A percentile compares a stretch with the other conserved stretches of the same genome.
Conservation (phyloP, 371 early-diverging fungal genomes). For the Lichtheimia corymbifera region DNA sequence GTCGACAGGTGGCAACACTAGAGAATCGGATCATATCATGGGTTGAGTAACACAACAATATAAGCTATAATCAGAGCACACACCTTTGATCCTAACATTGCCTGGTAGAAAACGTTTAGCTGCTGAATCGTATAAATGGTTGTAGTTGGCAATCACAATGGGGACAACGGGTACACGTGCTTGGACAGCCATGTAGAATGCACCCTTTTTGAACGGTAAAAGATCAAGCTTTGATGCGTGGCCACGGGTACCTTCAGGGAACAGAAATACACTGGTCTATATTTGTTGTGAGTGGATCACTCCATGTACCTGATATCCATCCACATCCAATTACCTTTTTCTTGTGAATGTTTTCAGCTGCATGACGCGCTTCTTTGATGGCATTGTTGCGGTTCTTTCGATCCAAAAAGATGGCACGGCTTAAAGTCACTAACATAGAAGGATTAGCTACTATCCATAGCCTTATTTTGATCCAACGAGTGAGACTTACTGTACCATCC, state of each 20-base stretch:
- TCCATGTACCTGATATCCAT: neutral
- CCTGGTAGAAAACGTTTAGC: slow-evolving; percentile 66
- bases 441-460: neutral
- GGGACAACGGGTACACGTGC: slow-evolving; percentile 90
- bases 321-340: slow-evolving; percentile 25
- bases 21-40: neutral
- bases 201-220: slow-evolving; percentile 92
- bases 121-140: slow-evolving; percentile 68
- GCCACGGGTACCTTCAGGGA: slow-evolving; percentile 94
- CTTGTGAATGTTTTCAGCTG: slow-evolving; percentile 72
- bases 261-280: slow-evolving; percentile 81
- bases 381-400: slow-evolving; percentile 82
- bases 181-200: slow-evolving; percentile 90
- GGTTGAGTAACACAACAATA: too few species aligned
- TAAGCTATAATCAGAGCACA: too few species aligned
- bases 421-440: slow-evolving; percentile 34
- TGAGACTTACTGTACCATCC: slow-evolving; percentile 82
- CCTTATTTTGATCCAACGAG: neutral
- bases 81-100: slow-evolving; percentile 67
- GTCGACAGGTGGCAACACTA: slow-evolving; percentile 77
- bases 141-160: slow-evolving; percentile 80
- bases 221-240: slow-evolving; percentile 69
- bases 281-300: neutral
- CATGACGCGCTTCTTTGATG: slow-evolving; percentile 77
- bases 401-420: slow-evolving; percentile 86